These are phyloP conservation scores for Globisporangium barbulae DNA, from an alignment of 352 stramenopile genomes.

Conservation along the genomic window DNA sequence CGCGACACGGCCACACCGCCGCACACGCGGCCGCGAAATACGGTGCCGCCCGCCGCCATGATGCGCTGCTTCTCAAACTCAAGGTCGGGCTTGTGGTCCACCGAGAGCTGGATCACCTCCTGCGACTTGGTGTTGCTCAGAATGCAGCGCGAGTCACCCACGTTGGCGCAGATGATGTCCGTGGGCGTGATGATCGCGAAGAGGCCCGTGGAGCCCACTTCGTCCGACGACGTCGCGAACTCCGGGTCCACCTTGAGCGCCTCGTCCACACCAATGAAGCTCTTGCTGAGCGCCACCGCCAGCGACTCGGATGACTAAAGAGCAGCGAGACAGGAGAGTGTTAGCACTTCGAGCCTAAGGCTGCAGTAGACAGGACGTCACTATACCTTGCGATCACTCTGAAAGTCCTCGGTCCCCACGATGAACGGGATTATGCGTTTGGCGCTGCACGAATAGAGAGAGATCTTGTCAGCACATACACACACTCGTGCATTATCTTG, in stretches of 20 bases:
- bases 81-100: slow-evolving; percentile 85
- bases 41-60: slow-evolving; percentile 71
- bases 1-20: slow-evolving; percentile 81
- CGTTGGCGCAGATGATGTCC: slow-evolving; percentile 80
- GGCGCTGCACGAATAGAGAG: slow-evolving; percentile 31
- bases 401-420: slow-evolving; percentile 66
- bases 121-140: slow-evolving; percentile 71
- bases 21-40: slow-evolving; percentile 83
- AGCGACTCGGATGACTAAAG: slow-evolving; percentile 62
- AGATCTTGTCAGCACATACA: not conserved
- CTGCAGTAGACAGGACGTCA: no score
- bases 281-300: slow-evolving; percentile 66
- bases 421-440: slow-evolving; percentile 67
- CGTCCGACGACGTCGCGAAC: slow-evolving; percentile 57
- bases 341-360: not conserved
- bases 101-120: slow-evolving; percentile 74
- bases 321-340: not conserved
- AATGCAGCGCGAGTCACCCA: slow-evolving; percentile 84
- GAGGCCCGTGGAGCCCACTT: slow-evolving; percentile 80
- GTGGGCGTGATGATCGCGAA: slow-evolving; percentile 79
- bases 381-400: slow-evolving; percentile 54
- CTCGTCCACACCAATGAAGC: slow-evolving; percentile 74
- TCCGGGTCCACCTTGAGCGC: slow-evolving; percentile 69
- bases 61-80: slow-evolving; percentile 88
- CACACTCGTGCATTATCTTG: not conserved